Conservation (phyloP, 768 basidiomycete species). For the Hemileccinum impolitum region DNA sequence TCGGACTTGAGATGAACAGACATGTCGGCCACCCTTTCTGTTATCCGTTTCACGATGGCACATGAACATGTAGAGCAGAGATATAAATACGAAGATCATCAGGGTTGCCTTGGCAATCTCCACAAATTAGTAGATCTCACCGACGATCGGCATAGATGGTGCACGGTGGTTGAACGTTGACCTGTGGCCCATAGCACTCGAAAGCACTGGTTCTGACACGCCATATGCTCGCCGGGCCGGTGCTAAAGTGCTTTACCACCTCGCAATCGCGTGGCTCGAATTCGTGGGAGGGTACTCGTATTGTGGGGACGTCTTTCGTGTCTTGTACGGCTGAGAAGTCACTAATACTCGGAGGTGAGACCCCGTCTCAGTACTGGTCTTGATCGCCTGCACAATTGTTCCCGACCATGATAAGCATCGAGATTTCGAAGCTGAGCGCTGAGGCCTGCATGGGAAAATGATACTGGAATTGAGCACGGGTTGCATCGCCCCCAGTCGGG, state of each 20-base stretch:
- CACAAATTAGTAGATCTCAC: too few relatives aligned
- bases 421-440: too few relatives aligned
- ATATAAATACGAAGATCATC: neutral
- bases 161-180: too few relatives aligned
- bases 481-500: slow-evolving; percentile 14
- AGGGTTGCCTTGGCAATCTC: neutral
- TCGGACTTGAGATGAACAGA: too few relatives aligned
- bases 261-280: slow-evolving; percentile 1
- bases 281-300: neutral
- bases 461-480: slow-evolving; percentile 15
- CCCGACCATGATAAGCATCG: too few relatives aligned
- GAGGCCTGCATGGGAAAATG: slow-evolving; percentile 18
- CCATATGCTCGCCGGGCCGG: neutral
- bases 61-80: neutral
- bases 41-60: neutral
- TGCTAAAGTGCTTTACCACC: slow-evolving; percentile 1
- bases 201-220: too few relatives aligned
- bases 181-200: too few relatives aligned
- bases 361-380: slow-evolving; percentile 3
- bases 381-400: too few relatives aligned
- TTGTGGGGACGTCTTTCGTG: neutral
- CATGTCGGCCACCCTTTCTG: neutral
- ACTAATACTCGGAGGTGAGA: neutral
- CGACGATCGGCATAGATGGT: too few relatives aligned
- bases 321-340: neutral